Conservation (phyloP, 2,329 filamentous ascomycete genomes). For the Penicillium janthinellum region DNA sequence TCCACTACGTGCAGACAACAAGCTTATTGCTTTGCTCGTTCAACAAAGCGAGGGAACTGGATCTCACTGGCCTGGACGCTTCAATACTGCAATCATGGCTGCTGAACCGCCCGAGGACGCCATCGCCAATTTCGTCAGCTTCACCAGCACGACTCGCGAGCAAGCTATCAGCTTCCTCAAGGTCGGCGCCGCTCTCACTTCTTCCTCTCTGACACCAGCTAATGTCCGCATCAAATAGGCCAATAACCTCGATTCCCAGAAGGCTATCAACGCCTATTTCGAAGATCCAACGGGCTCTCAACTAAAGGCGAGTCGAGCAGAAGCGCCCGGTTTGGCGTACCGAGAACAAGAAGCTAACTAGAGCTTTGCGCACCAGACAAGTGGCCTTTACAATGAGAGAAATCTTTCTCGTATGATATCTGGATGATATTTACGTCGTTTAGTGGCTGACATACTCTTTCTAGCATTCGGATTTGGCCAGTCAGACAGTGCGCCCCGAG, state of each 20-base stretch:
- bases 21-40: slow-evolving; percentile 4
- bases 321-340: not conserved
- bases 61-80: not conserved
- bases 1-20: not conserved
- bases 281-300: slow-evolving; percentile 45
- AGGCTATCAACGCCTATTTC: slow-evolving; percentile 52
- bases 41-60: not conserved
- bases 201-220: slow-evolving; percentile 6
- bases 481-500: slow-evolving; percentile 37
- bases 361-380: slow-evolving; percentile 14
- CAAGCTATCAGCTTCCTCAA: slow-evolving; percentile 46
- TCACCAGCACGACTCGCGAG: slow-evolving; percentile 44
- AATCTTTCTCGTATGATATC: slow-evolving; percentile 29
- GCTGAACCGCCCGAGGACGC: slow-evolving; percentile 45
- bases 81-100: slow-evolving; percentile 29
- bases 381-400: slow-evolving; percentile 29
- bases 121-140: slow-evolving; percentile 44
- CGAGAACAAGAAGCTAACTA: slow-evolving; percentile 10
- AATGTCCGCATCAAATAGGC: slow-evolving; percentile 36
- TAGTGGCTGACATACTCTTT: slow-evolving; percentile 7
- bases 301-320: slow-evolving; percentile 31
- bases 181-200: slow-evolving; percentile 26
- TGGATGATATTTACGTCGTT: not conserved
- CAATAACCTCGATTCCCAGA: slow-evolving; percentile 47
- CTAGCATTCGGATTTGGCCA: slow-evolving; percentile 44